Percentiles rank a stretch among this genome's conserved stretches.
Conservation (phyloP, 768 basidiomycete genomes). For the Porphyrellus cyaneotinctus region DNA sequence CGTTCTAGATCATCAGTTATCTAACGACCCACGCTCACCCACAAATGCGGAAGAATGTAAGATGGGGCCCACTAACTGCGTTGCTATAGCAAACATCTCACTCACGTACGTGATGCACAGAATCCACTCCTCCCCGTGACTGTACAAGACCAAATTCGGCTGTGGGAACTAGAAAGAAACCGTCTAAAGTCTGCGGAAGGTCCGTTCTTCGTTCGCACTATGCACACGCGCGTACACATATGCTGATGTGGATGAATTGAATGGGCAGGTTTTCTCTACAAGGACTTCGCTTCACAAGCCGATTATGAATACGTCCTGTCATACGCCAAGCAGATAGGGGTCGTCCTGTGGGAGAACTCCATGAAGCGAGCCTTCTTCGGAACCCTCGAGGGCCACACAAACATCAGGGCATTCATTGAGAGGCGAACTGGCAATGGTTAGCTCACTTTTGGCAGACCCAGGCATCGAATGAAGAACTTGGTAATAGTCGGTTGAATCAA, state of each 20-base stretch:
- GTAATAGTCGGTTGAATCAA: slow-evolving; percentile 4
- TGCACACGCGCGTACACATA: slow-evolving; percentile 6
- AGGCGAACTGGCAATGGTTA: slow-evolving; percentile 48
- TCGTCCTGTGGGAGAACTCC: slow-evolving; percentile 80
- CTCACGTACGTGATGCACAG: slow-evolving; percentile 38
- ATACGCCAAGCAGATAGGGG: slow-evolving; percentile 78
- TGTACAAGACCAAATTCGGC: slow-evolving; percentile 94
- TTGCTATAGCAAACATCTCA: neutral
- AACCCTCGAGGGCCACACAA: slow-evolving; percentile 69
- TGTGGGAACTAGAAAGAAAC: slow-evolving; percentile 97
- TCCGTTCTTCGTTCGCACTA: slow-evolving; percentile 40
- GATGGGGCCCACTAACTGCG: slow-evolving; percentile 18
- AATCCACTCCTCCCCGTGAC: slow-evolving; percentile 94
- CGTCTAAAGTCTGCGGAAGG: slow-evolving; percentile 87
- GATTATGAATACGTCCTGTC: slow-evolving; percentile 86
- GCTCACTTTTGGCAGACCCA: neutral
- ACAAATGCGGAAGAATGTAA: slow-evolving; percentile 93
- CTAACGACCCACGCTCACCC: slow-evolving; percentile 93
- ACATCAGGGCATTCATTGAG: slow-evolving; percentile 78
- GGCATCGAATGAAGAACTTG: slow-evolving; percentile 2
- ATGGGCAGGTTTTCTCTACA: slow-evolving; percentile 79
- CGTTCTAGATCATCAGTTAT: slow-evolving; percentile 86
- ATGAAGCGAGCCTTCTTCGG: slow-evolving; percentile 79
- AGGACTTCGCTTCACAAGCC: slow-evolving; percentile 76
- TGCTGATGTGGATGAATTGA: slow-evolving; percentile 5